phyloP scores from a whole-genome alignment of 371 early-diverging fungal species.

The Rhizopus sp. region DNA sequence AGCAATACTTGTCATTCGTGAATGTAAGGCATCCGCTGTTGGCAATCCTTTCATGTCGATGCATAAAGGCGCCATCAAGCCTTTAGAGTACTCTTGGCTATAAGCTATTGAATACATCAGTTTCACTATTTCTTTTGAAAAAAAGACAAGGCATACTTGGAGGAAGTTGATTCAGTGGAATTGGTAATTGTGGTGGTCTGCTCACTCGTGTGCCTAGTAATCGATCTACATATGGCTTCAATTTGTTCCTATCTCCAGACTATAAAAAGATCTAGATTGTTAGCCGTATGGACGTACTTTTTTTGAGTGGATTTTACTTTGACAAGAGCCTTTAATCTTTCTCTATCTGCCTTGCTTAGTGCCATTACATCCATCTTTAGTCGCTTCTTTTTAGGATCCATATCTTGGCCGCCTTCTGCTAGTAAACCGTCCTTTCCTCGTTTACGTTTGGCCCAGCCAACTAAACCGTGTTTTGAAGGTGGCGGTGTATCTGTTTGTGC shows the following conservation, averaged over 20 bases:
- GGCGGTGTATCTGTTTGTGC: conserved; percentile 73
- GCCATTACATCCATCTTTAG: conserved; percentile 75
- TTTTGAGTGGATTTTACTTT: conserved; percentile 34
- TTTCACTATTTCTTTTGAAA: background rate
- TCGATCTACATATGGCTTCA: conserved; percentile 42
- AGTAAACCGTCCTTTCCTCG: conserved; percentile 57
- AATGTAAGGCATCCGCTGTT: conserved; percentile 63
- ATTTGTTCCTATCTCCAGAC: conserved; percentile 35
- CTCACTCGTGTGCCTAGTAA: conserved; percentile 47
- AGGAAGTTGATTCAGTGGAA: conserved; percentile 52
- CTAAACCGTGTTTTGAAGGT: conserved; percentile 62
- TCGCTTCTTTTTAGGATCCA: conserved; percentile 59
- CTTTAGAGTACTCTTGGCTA: conserved; percentile 68
- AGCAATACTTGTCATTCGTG: conserved; percentile 75
- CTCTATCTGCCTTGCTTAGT: conserved; percentile 70
- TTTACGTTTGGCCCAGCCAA: conserved; percentile 68
- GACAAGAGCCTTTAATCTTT: conserved; percentile 62
- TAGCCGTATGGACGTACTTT: background rate
- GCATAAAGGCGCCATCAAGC: conserved; percentile 70
- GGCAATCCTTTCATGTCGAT: conserved; percentile 74
- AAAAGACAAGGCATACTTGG: conserved; percentile 44
- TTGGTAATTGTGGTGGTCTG: conserved; percentile 48
- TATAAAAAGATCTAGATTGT: conserved; percentile 1
- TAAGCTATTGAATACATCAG: conserved; percentile 29
- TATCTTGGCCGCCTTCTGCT: conserved; percentile 38